These are phyloP conservation scores for Cucurbita argyrosperma DNA, from an alignment of 306 rosid genomes.

Conservation along the genomic window DNA sequence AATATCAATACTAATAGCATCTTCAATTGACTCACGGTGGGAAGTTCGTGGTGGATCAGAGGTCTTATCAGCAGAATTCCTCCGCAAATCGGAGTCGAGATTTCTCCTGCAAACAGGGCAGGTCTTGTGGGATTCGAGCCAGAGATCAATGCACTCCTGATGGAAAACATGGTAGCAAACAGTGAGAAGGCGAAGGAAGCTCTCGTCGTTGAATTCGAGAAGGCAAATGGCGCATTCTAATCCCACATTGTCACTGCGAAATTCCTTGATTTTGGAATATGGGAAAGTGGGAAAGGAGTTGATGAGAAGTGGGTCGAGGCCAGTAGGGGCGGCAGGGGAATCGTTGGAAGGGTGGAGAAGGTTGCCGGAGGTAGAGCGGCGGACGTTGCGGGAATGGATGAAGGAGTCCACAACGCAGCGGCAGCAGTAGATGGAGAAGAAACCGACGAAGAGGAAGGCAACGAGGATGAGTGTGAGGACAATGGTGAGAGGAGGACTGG, in stretches of 20 bases:
- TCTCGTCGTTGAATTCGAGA: conserved; percentile 43
- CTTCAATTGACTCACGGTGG: background rate
- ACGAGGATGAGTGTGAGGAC: conserved; percentile 31
- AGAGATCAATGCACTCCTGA: conserved; percentile 59
- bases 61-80: background rate
- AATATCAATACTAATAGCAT: conserved; percentile 27
- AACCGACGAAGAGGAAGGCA: conserved; percentile 24
- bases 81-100: conserved; percentile 25
- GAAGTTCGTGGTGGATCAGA: background rate
- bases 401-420: conserved; percentile 20
- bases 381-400: conserved; percentile 18
- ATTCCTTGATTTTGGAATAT: conserved; percentile 40
- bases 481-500: conserved; percentile 24
- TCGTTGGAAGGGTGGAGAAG: background rate
- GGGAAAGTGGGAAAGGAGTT: conserved; percentile 40
- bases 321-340: conserved; percentile 10
- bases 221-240: conserved; percentile 60
- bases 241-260: conserved; percentile 20
- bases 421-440: conserved; percentile 33
- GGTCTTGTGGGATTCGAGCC: conserved; percentile 62
- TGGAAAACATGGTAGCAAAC: conserved; percentile 65
- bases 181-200: conserved; percentile 37
- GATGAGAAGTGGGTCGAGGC: conserved; percentile 37
- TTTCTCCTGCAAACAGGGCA: conserved; percentile 67
- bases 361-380: conserved; percentile 17